phyloP scores from a whole-genome alignment of 2,329 filamentous ascomycete genomes.

The Taxawa tesnikishii region DNA sequence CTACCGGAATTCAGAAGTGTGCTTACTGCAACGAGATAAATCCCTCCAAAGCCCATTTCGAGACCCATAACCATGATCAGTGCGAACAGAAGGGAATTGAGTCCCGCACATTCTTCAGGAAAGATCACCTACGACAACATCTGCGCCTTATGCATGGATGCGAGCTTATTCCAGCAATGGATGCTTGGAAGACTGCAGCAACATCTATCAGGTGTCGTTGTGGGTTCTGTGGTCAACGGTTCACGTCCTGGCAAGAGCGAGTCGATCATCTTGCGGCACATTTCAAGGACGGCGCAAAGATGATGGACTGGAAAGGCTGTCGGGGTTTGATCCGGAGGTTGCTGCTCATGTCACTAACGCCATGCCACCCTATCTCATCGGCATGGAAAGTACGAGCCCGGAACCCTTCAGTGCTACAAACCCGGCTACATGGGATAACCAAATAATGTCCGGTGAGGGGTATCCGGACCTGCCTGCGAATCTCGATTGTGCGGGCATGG shows the following conservation, averaged over 20 bases:
- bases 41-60: constrained; percentile 43
- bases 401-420: constrained; percentile 33
- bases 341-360: constrained; percentile 37
- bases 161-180: constrained; percentile 49
- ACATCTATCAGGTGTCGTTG: constrained; percentile 42
- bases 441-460: too few species aligned
- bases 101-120: constrained; percentile 52
- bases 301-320: constrained; percentile 44
- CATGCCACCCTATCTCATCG: constrained; percentile 40
- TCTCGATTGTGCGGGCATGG: neutral
- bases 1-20: constrained; percentile 44
- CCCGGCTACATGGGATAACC: neutral
- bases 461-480: neutral
- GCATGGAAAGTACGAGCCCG: constrained; percentile 31
- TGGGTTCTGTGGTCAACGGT: constrained; percentile 38
- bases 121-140: constrained; percentile 51
- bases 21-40: constrained; percentile 46
- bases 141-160: constrained; percentile 47
- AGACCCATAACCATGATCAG: constrained; percentile 45
- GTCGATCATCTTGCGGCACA: constrained; percentile 42
- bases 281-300: constrained; percentile 39
- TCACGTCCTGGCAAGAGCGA: constrained; percentile 39
- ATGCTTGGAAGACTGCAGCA: constrained; percentile 51
- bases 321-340: constrained; percentile 38
- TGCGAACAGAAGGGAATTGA: constrained; percentile 56